Evolutionary conservation across 2,329 filamentous ascomycete genomes (phyloP), one percentile per base, ranked within the genome.

Genomic region (Aspergillus ustus): DNA sequence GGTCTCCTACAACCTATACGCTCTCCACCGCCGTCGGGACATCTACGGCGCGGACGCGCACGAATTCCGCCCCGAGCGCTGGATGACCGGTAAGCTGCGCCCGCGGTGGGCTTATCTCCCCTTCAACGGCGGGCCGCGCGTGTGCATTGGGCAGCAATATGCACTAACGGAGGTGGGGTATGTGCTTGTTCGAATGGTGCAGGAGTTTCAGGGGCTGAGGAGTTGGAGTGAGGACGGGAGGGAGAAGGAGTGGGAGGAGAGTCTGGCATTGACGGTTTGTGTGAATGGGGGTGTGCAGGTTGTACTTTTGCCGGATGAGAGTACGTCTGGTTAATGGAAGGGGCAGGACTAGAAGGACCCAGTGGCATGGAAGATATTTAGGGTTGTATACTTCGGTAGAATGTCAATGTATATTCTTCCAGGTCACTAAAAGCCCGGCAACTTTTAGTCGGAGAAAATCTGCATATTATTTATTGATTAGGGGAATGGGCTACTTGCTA

Each of bases 1-100:
- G 15, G 79, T 93, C 63, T 82, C 76, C 52, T 94, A 91, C 80
- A 87, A 82, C 50, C 82, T 90, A 0, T 83, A 91, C 55, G 76
- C 85, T 7, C 17, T 52, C 28, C 50, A 52, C 29, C 28, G 50
- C 9, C 50, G 7, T 15, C 7, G 13, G 9, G 29, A 34, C 15
- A 19, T 22, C 28, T 52, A 19, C 29, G 56, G 59, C 22, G 34
- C 46, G 17, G 31, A 55, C 90, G 78, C 77, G 8, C 68, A 80
- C 1, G 76, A 76, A 20, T 85, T 79, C 70, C 73, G 72, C 43
- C 83, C 83, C 0, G 82, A 83, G 71, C 74, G 82, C 50, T 84
- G 81, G 82, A 77, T 75, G 22, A 63, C 64, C 43, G 22, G 65
- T 20, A 63, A 55, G 17, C 61, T 70, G 48, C 62, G 62, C 22